Conservation (phyloP, 768 basidiomycete genomes). For the Postia placenta region DNA sequence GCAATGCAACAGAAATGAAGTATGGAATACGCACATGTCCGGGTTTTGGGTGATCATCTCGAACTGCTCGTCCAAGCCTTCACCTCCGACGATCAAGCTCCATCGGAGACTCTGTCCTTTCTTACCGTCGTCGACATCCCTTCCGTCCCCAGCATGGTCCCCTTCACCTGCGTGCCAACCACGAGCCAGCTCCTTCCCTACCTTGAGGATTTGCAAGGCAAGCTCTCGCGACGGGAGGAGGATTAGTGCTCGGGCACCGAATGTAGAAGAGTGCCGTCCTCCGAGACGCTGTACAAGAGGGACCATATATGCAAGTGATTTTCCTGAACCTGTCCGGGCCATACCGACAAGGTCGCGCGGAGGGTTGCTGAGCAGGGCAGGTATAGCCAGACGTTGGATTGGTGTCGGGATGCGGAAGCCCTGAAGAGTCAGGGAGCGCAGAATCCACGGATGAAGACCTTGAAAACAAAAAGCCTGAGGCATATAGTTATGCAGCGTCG, state of each 20-base stretch:
- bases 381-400: conserved; percentile 89
- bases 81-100: conserved; percentile 95
- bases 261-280: conserved; percentile 69
- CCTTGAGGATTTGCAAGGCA: conserved; percentile 88
- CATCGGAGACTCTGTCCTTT: conserved; percentile 69
- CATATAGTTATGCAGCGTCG: neutral
- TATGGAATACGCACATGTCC: conserved; percentile 70
- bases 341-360: conserved; percentile 94
- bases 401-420: conserved; percentile 95
- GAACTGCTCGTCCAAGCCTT: conserved; percentile 93
- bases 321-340: conserved; percentile 97
- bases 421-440: conserved; percentile 83
- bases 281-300: conserved; percentile 85
- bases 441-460: conserved; percentile 80
- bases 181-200: conserved; percentile 89
- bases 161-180: conserved; percentile 63
- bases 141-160: conserved; percentile 63
- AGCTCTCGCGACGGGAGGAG: conserved; percentile 91
- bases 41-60: conserved; percentile 92
- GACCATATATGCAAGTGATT: conserved; percentile 93
- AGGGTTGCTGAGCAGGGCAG: conserved; percentile 74
- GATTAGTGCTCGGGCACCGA: conserved; percentile 84
- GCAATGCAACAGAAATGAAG: neutral
- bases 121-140: conserved; percentile 44
- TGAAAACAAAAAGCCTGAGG: neutral